Base-by-base conservation (phyloP, 2,329 filamentous ascomycete species). In the Basipetospora chlamydospora region DNA sequence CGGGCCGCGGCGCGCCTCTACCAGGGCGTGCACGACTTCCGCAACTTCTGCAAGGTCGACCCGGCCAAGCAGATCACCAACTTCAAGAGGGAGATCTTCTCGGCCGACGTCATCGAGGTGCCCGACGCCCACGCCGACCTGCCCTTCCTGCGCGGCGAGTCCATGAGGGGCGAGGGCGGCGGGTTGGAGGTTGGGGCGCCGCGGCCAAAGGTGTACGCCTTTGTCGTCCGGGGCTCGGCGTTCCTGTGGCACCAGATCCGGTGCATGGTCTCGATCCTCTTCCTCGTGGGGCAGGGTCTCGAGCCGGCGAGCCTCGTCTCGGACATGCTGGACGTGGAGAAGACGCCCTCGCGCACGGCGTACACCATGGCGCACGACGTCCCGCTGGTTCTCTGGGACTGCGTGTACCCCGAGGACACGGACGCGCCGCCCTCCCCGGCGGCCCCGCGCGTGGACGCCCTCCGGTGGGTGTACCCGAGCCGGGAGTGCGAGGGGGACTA, bases 241-340 rank as follows among this genome's bases (percentile, higher is more conserved):
- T 98, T 98, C 57, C 61, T 98, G 32, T 98, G 90, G 90, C 90
- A 98, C 59, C 90, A 98, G 60, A 92, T 98, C 46, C 77, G 90
- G 17, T 84, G 88, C 61, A 87, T 98, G 73, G 77, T 92, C n/a
- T 74, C 79, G 12, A 66, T 96, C 6, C 64, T 98, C n/a, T 96
- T 98, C 62, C 65, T 90, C 9, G 77, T 96, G 7, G 90, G 84
- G 20, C 90, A 98, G 59, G 77, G 85, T 0, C 70, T 93, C 12
- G 90, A 98, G 55, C 53, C 65, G 20, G 80, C 87, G 1, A 70
- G 70, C 0, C 59, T 96, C 11, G 66, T 96, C 29, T 66, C 73
- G 35, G 66, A 78, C 17, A 64, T 98, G 28, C 68, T 98, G 18
- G 81, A 96, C 52, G 63, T 82, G 7, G 49, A 62, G 20, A 69